phyloP scores from a whole-genome alignment of 2,329 filamentous ascomycete genomes.

The Ophiocordyceps camponoti-rufipedis region DNA sequence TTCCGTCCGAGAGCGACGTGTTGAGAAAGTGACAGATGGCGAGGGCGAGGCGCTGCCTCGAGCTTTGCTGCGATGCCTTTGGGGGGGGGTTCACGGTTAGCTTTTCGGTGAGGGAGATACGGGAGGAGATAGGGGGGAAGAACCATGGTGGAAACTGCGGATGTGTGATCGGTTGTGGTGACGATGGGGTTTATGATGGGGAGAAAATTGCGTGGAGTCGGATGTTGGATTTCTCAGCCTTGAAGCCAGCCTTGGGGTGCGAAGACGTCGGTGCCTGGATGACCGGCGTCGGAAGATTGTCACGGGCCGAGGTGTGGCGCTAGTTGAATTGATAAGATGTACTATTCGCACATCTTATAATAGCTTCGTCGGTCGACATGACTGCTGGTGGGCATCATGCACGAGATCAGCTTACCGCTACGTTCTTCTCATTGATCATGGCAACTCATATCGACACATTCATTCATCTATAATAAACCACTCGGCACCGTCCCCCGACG shows the following conservation, averaged over 20 bases:
- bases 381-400: too few species aligned
- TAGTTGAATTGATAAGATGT: background rate
- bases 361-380: too few species aligned
- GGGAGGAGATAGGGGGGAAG: background rate
- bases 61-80: conserved; percentile 19
- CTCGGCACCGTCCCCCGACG: too few species aligned
- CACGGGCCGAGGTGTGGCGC: background rate
- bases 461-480: too few species aligned
- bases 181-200: background rate
- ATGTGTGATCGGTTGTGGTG: background rate
- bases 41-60: conserved; percentile 78
- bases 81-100: background rate
- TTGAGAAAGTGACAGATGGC: conserved; percentile 92
- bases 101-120: background rate
- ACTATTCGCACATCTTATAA: too few species aligned
- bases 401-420: background rate
- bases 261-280: background rate
- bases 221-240: background rate
- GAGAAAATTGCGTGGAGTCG: background rate
- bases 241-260: background rate
- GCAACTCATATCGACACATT: too few species aligned
- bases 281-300: background rate
- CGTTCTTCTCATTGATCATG: background rate
- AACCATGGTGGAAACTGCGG: background rate
- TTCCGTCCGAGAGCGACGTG: conserved; percentile 72